Base-by-base conservation (phyloP, 306 rosid species). In the Quercus gilva region DNA sequence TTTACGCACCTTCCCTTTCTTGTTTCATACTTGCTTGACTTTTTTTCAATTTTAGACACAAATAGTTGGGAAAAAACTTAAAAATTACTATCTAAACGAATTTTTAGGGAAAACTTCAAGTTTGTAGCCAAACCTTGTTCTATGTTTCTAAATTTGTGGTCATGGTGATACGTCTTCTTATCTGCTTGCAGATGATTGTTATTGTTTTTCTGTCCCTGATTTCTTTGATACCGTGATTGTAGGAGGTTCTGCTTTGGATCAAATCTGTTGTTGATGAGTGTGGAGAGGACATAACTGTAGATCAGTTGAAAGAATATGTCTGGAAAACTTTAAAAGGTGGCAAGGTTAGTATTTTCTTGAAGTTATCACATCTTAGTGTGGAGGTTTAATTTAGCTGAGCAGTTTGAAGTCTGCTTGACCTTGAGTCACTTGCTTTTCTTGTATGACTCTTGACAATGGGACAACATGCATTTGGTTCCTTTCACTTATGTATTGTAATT, bases 171-270 rank as follows among this genome's bases (percentile, higher is more conserved):
- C 41, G 11, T 79, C 52, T 45, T 19, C 19, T 52, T 67, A 23
- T 74, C 71, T 41, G 5, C 52, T 75, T 33, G 67, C 43, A 15
- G 69, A 14, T 77, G 67, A 11, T 64, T 21, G 7, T 69, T 57
- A 20, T 23, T 56, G 9, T 7, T 51, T 82, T 69, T 70, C 8
- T 41, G 55, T 25, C 71, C 43, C 14, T 82, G 64, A 77, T 60
- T 31, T 75, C 51, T 11, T 20, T 61, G 57, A 20, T 60, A 53
- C 71, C 81, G 63, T 79, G 76, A 78, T 85, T 93, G 80, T 90
- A 96, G 97, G 99, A 93, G 86, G 99, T 91, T 81, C 85, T 96
- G 69, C 97, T 94, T 78, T 96, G 99, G 99, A 93, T 96, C 82
- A 91, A 94, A 83, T 87, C 92, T 61, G 83, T 96, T 33, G 99